These are phyloP conservation scores for Cercospora sp. DNA, from an alignment of 2,329 filamentous ascomycete species.

Conservation along the genomic window DNA sequence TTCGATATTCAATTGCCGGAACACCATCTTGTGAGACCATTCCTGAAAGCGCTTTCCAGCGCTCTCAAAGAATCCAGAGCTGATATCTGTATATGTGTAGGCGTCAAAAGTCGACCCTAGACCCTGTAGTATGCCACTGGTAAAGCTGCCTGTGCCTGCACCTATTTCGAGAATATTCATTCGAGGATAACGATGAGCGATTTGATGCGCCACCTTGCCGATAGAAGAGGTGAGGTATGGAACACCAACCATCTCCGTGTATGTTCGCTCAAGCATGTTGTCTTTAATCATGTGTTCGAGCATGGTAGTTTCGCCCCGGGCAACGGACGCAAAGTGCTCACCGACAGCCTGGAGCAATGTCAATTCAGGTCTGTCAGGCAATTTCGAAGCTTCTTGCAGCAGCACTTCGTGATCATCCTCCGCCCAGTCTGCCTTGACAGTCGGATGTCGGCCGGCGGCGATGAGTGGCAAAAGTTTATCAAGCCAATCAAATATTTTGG, in stretches of 20 bases:
- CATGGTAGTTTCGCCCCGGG: constrained; percentile 13
- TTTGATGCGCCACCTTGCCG: constrained; percentile 11
- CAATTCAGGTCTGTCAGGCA: not conserved
- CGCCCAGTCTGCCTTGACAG: constrained; percentile 12
- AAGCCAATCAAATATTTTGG: constrained; percentile 11
- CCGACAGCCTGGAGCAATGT: constrained; percentile 13
- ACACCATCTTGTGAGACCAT: constrained; percentile 36
- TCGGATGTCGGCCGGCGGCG: constrained; percentile 8
- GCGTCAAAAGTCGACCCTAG: constrained; percentile 38
- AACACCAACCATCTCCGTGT: constrained; percentile 12
- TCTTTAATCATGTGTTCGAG: constrained; percentile 18
- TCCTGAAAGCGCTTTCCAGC: constrained; percentile 36
- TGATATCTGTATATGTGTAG: constrained; percentile 52
- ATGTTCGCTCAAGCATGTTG: constrained; percentile 11
- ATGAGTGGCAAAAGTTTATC: not conserved
- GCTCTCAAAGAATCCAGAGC: constrained; percentile 43
- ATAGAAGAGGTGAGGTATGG: not conserved
- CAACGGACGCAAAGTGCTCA: constrained; percentile 5
- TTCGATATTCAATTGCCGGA: constrained; percentile 36
- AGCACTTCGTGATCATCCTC: constrained; percentile 10
- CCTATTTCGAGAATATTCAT: constrained; percentile 50
- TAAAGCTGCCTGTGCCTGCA: constrained; percentile 48
- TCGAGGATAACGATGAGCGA: constrained; percentile 44
- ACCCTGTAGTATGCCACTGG: constrained; percentile 38
- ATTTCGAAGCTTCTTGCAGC: constrained; percentile 1